These are phyloP conservation scores for Mycena floridula DNA, from an alignment of 768 basidiomycete species.

Conservation along the genomic window DNA sequence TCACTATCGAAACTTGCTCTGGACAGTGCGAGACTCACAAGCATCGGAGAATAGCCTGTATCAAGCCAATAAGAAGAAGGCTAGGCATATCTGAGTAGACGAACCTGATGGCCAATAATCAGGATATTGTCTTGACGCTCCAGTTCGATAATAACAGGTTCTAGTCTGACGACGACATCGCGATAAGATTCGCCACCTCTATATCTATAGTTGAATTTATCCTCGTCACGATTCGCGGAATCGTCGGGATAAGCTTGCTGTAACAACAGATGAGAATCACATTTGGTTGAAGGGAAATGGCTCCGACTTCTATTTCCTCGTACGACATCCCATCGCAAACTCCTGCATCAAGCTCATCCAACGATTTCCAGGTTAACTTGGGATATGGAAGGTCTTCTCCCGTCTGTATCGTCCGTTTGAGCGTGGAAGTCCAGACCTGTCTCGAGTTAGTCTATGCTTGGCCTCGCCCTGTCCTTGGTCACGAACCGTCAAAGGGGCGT, in stretches of 20 bases:
- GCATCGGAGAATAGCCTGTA: conserved; percentile 72
- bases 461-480: neutral
- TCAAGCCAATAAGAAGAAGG: conserved; percentile 1
- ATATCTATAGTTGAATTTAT: conserved; percentile 99
- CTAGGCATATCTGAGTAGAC: conserved; percentile 2
- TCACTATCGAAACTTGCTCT: no score
- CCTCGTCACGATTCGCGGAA: conserved; percentile 95
- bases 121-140: conserved; percentile 97
- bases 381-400: conserved; percentile 75
- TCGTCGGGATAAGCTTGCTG: conserved; percentile 96
- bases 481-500: conserved; percentile 77
- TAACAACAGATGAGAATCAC: neutral
- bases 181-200: conserved; percentile 97
- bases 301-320: conserved; percentile 87
- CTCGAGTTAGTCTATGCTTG: neutral
- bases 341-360: conserved; percentile 97
- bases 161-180: conserved; percentile 90
- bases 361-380: conserved; percentile 96
- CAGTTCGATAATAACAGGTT: conserved; percentile 99
- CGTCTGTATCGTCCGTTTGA: conserved; percentile 89
- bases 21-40: conserved; percentile 50
- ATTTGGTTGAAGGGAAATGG: neutral
- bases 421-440: conserved; percentile 98
- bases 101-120: conserved; percentile 90
- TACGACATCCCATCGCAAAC: conserved; percentile 99